Base-by-base conservation (phyloP, 345 rosid species). In the Cochlearia excelsa region DNA sequence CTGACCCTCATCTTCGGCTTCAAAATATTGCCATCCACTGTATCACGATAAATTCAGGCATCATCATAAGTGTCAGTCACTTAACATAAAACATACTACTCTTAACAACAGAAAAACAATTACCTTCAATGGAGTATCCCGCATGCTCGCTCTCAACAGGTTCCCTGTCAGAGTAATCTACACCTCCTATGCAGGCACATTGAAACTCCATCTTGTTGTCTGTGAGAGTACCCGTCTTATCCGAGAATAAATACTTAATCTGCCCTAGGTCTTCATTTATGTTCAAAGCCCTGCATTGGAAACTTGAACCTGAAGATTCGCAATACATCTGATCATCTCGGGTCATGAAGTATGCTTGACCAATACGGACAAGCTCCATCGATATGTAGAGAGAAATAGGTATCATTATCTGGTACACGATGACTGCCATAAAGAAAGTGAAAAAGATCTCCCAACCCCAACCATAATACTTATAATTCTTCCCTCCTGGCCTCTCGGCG, bases 161-260 rank as follows among this genome's bases (percentile, higher is more conserved):
- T 28, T 73, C 79, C 68, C 82, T 80, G 61, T 45, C 85, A 74
- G 86, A 80, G 76, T 81, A 81, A 77, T 85, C 95, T 41, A 78
- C 84, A 42, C 99, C 99, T 80, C 83, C 83, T 45, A 87, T 74
- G 77, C 97, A 87, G 30, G 99, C 99, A 81, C 93, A 83, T 57
- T 75, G 95, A 79, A 94, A 94, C 69, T 85, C 96, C 99, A 94
- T 94, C 82, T 90, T 90, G 83, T 94, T 94, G 71, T 90, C 99
- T 0, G 99, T 94, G 51, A 94, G 97, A 30, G 99, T 94, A 34
- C 99, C 99, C 6, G 97, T 94, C 77, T 94, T 94, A 76, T 94
- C 99, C 0, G 99, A 90, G 82, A 94, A 94, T 2, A 94, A 82
- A 72, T 85, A 94, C 77, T 87, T 94, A 61, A 94, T 81, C 71